Conservation (phyloP, 2,329 filamentous ascomycete species). For the Fusarium sp. region DNA sequence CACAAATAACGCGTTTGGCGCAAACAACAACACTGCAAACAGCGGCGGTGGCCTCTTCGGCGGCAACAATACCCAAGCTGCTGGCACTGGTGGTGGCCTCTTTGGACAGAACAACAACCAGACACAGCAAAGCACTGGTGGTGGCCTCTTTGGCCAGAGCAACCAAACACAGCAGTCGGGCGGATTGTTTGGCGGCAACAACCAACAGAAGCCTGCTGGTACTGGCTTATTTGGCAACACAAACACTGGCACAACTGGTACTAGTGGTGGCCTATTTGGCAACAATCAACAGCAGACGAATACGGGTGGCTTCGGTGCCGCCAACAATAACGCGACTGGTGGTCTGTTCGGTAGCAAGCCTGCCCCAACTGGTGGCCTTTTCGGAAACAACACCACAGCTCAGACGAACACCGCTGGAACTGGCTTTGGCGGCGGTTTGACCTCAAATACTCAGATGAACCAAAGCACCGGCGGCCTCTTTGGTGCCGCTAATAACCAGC, state of each 20-base stretch:
- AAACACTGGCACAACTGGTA: conserved; percentile 12
- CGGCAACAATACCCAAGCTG: conserved; percentile 50
- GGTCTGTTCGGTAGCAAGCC: conserved; percentile 54
- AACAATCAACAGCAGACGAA: conserved; percentile 47
- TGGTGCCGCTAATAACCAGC: conserved; percentile 52
- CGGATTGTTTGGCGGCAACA: conserved; percentile 57
- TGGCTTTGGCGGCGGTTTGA: conserved; percentile 56
- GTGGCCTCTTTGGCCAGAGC: conserved; percentile 50
- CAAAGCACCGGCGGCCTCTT: conserved; percentile 59
- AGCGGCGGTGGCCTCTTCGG: conserved; percentile 55
- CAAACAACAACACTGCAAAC: conserved; percentile 45
- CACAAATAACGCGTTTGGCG: conserved; percentile 39
- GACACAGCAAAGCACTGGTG: conserved; percentile 41
- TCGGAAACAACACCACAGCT: conserved; percentile 49
- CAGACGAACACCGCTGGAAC: conserved; percentile 51
- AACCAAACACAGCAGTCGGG: conserved; percentile 48
- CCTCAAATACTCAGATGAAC: conserved; percentile 49
- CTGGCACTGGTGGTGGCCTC: conserved; percentile 52
- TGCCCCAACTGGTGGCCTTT: conserved; percentile 52
- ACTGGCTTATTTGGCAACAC: conserved; percentile 45
- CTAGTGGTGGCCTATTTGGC: conserved; percentile 55
- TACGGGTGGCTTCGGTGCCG: conserved; percentile 47
- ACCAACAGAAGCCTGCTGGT: conserved; percentile 51
- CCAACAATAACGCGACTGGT: conserved; percentile 46
- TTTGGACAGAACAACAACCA: conserved; percentile 52